Evolutionary conservation across 352 stramenopile genomes (phyloP).

Genomic region (Phytophthora nicotianae): DNA sequence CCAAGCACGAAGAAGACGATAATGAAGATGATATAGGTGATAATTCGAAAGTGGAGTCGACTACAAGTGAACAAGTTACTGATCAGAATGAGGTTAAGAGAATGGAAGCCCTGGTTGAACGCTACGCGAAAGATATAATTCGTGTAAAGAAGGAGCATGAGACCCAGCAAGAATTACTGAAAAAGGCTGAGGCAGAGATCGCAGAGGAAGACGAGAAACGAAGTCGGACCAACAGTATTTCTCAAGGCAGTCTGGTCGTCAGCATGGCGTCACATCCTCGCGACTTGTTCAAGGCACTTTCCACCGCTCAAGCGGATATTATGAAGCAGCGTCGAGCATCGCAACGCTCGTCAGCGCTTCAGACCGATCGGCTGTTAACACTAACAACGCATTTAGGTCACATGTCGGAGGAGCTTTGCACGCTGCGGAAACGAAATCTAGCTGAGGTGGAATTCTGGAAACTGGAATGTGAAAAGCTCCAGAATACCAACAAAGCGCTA

Average conservation of each 20-base stretch:
- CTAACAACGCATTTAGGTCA: constrained; percentile 66
- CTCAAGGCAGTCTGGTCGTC: constrained; percentile 53
- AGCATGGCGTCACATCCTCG: constrained; percentile 62
- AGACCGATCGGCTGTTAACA: constrained; percentile 67
- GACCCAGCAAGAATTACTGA: constrained; percentile 50
- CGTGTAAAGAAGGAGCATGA: constrained; percentile 61
- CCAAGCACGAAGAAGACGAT: constrained; percentile 9
- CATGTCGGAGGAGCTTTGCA: constrained; percentile 73
- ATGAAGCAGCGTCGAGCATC: constrained; percentile 50
- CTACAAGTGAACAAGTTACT: background rate
- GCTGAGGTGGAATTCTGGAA: constrained; percentile 72
- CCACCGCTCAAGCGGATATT: constrained; percentile 50
- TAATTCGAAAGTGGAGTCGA: background rate
- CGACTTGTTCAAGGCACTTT: constrained; percentile 68
- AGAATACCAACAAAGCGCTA: constrained; percentile 55
- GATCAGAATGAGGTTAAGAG: constrained; percentile 47
- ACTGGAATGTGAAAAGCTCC: constrained; percentile 67
- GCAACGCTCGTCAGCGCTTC: constrained; percentile 53
- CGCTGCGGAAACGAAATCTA: constrained; percentile 62
- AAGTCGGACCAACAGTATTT: constrained; percentile 65
- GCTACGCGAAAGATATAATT: constrained; percentile 60
- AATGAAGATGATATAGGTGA: constrained; percentile 10
- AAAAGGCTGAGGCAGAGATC: constrained; percentile 47
- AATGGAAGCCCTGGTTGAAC: constrained; percentile 48
- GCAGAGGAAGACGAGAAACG: constrained; percentile 45